Percentiles rank a stretch among this genome's conserved stretches.
Evolutionary conservation across 169 alveolate genomes (phyloP).

Genomic region (Ichthyophthirius multifiliis): DNA sequence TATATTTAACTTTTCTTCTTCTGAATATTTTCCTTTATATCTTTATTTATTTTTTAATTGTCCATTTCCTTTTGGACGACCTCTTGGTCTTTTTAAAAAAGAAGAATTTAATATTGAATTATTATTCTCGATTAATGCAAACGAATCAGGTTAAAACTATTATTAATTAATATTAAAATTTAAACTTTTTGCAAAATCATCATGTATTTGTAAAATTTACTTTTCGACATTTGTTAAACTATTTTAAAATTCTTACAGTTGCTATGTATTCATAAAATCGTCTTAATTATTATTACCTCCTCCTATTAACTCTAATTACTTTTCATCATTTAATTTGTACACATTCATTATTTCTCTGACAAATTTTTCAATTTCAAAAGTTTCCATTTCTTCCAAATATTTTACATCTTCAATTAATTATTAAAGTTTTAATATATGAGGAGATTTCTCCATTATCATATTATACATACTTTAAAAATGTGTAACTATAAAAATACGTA

Average conservation of each 20-base stretch:
- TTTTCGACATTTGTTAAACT: background rate
- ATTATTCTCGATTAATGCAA: background rate
- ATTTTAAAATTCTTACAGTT: too few species aligned
- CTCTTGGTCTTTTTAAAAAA: slow-evolving; percentile 2
- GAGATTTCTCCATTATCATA: slow-evolving; percentile 1
- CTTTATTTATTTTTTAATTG: background rate
- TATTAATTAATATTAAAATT: too few species aligned
- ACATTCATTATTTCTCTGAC: background rate
- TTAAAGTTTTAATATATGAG: background rate
- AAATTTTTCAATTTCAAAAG: background rate
- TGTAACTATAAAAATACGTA: background rate
- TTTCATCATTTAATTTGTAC: background rate
- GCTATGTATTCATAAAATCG: too few species aligned
- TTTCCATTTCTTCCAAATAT: background rate
- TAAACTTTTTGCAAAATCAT: background rate
- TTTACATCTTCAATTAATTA: background rate
- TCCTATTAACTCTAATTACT: too few species aligned
- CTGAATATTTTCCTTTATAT: background rate
- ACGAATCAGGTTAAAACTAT: background rate
- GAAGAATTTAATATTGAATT: background rate
- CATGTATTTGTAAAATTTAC: background rate
- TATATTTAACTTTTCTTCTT: background rate
- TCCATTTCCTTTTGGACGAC: slow-evolving; percentile 9
- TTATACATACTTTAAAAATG: background rate
- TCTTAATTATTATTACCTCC: too few species aligned